These are phyloP conservation scores for Tolypocladium ovalisporum DNA, from an alignment of 2,329 filamentous ascomycete genomes.

Conservation along the genomic window DNA sequence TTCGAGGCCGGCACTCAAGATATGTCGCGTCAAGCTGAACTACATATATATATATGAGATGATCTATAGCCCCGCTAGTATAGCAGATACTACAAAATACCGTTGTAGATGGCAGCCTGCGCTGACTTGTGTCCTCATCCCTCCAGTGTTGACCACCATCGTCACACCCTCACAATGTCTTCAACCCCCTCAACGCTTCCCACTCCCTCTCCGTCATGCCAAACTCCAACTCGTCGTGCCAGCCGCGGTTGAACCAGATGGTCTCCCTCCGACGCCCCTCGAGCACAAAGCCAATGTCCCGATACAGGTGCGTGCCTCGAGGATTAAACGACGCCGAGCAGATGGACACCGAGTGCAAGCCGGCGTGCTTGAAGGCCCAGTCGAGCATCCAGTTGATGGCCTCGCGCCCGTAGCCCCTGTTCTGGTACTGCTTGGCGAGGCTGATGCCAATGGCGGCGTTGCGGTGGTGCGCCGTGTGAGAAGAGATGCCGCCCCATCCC, in stretches of 20 bases:
- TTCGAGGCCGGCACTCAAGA: too few species aligned
- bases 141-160: not conserved
- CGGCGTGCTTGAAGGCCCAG: conserved; percentile 31
- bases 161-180: not conserved
- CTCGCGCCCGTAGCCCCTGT: conserved; percentile 32
- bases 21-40: too few species aligned
- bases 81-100: not conserved
- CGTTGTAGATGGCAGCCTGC: not conserved
- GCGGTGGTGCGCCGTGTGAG: conserved; percentile 7
- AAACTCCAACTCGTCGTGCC: conserved; percentile 21
- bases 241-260: conserved; percentile 26
- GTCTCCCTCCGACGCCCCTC: conserved; percentile 27
- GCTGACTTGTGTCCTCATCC: not conserved
- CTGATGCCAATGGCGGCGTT: conserved; percentile 20
- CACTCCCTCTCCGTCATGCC: conserved; percentile 27
- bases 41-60: too few species aligned
- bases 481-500: conserved; percentile 7
- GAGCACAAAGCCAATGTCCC: conserved; percentile 29
- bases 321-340: conserved; percentile 29
- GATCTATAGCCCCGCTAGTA: too few species aligned
- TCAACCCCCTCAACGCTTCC: conserved; percentile 9
- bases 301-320: conserved; percentile 29
- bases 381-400: conserved; percentile 34
- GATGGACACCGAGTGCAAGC: conserved; percentile 31
- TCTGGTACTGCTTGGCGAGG: conserved; percentile 22